A percentile compares a stretch with the other conserved stretches of the same genome.
Evolutionary conservation across 164 flowering plant genomes (phyloP).

Genomic region (Echeveria elegans): DNA sequence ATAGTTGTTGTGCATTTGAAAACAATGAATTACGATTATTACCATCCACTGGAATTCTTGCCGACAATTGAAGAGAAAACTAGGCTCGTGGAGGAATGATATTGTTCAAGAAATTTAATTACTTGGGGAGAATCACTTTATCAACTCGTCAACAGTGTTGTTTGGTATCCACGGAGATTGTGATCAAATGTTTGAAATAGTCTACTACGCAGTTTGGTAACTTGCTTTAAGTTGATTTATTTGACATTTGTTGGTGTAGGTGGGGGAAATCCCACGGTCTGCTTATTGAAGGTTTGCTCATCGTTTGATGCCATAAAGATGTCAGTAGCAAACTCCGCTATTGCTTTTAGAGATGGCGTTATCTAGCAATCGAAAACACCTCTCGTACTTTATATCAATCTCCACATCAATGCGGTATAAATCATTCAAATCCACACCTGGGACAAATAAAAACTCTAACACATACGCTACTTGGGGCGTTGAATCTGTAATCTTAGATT

Average conservation of each 20-base stretch:
- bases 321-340: slow-evolving; percentile 59
- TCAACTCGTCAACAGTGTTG: neutral
- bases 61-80: slow-evolving; percentile 73
- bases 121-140: too few relatives aligned
- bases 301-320: slow-evolving; percentile 57
- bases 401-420: too few relatives aligned
- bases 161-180: neutral
- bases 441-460: too few relatives aligned
- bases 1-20: too few relatives aligned
- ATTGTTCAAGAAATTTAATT: slow-evolving; percentile 3
- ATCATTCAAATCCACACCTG: too few relatives aligned
- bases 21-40: slow-evolving; percentile 60
- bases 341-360: slow-evolving; percentile 89
- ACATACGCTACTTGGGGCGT: too few relatives aligned
- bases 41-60: slow-evolving; percentile 81
- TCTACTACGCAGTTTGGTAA: neutral
- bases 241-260: slow-evolving; percentile 37
- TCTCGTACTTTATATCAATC: slow-evolving; percentile 28
- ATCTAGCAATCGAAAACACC: too few relatives aligned
- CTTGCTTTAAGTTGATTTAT: neutral
- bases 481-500: neutral
- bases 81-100: slow-evolving; percentile 97
- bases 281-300: slow-evolving; percentile 88
- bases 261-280: slow-evolving; percentile 87
- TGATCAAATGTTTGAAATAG: neutral